Conservation (phyloP, 2,329 filamentous ascomycete genomes). For the Microsporum audouinii region DNA sequence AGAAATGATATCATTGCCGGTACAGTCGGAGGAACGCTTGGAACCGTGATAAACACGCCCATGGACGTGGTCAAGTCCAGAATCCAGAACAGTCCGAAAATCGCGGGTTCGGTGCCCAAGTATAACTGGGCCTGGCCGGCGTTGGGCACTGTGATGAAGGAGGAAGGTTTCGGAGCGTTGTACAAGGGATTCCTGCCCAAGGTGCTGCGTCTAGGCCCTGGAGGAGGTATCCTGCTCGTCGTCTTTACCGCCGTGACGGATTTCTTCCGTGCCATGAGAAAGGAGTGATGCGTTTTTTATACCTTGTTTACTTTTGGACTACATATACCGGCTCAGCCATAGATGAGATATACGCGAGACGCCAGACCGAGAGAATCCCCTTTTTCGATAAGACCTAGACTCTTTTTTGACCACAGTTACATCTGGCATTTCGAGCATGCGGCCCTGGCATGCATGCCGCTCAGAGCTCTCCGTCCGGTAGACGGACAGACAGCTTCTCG, state of each 20-base stretch:
- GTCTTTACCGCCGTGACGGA: constrained; percentile 49
- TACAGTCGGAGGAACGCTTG: constrained; percentile 74
- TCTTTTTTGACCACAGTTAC: not conserved
- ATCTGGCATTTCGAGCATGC: not conserved
- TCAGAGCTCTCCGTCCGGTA: not conserved
- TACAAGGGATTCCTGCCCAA: constrained; percentile 99
- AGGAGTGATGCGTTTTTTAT: not conserved
- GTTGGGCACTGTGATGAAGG: constrained; percentile 72
- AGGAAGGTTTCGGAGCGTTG: constrained; percentile 82
- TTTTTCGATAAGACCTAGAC: too few species aligned
- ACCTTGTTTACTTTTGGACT: not conserved
- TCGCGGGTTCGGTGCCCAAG: constrained; percentile 72
- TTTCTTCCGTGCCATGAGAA: constrained; percentile 63
- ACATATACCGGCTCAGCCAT: not conserved
- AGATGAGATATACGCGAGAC: not conserved
- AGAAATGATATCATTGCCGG: constrained; percentile 80
- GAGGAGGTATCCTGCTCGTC: constrained; percentile 48
- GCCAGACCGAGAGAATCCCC: not conserved
- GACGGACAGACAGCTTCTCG: not conserved
- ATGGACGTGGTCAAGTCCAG: constrained; percentile 97
- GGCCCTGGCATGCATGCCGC: not conserved
- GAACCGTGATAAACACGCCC: constrained; percentile 87
- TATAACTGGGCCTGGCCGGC: constrained; percentile 98
- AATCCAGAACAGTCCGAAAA: constrained; percentile 85
- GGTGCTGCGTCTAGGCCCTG: constrained; percentile 66